phyloP scores from a whole-genome alignment of 208 protist species.

The Hexamita inflata region DNA sequence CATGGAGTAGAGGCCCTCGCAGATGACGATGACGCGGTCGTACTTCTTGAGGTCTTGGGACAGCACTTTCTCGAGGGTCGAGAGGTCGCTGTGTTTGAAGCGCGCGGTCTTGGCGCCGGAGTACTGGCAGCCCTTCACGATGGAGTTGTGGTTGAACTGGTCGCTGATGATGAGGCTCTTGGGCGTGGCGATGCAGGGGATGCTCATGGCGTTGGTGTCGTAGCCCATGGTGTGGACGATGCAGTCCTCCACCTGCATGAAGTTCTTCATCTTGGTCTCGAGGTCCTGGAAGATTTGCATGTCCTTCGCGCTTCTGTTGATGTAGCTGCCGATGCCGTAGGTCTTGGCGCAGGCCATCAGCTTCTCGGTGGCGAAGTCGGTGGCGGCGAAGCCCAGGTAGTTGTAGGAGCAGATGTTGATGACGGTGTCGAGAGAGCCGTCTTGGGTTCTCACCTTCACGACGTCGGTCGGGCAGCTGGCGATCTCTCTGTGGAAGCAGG shows the following conservation, averaged over 20 bases:
- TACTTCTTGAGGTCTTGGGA: conserved; percentile 59
- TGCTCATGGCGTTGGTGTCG: conserved; percentile 56
- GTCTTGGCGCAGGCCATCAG: neutral
- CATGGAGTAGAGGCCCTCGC: conserved; percentile 61
- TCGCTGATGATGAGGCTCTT: conserved; percentile 55
- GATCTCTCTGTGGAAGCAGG: conserved; percentile 14
- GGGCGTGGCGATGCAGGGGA: conserved; percentile 46
- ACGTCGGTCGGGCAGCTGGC: neutral
- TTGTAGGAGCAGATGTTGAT: conserved; percentile 92
- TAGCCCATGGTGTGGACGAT: conserved; percentile 60
- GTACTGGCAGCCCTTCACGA: conserved; percentile 52
- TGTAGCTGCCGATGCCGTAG: neutral
- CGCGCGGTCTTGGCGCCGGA: conserved; percentile 50
- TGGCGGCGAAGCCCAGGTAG: conserved; percentile 89
- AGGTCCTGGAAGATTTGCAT: conserved; percentile 28
- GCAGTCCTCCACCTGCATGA: conserved; percentile 53
- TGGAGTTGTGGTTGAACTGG: conserved; percentile 52
- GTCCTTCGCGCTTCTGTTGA: neutral
- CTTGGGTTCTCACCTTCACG: neutral
- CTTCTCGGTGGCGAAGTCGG: conserved; percentile 43
- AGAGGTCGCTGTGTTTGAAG: conserved; percentile 58
- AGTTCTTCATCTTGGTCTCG: conserved; percentile 48
- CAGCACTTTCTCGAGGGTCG: conserved; percentile 50
- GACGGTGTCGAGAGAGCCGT: conserved; percentile 20
- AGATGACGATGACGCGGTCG: conserved; percentile 64